Evolutionary conservation across 148 eudicot genomes (phyloP), one percentile per base, ranked within the genome.

Genomic region (Spergularia bocconei): DNA sequence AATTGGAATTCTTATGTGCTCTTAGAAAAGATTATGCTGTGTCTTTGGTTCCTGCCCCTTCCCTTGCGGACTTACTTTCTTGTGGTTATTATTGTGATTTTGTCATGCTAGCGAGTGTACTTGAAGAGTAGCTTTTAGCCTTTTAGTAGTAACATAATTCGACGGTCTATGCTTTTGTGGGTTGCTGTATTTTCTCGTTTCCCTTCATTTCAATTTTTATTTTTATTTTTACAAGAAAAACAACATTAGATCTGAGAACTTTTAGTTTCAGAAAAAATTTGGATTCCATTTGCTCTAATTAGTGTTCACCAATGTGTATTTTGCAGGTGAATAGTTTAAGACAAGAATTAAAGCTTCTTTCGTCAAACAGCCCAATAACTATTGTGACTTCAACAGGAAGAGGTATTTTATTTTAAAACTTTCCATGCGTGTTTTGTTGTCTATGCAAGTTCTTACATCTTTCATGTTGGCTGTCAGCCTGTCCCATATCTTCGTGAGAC

Each of bases 321-420:
- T 75, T 80, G 56, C 91, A 95, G 99, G 92, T 95, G 69, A 86
- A 87, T 83, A 90, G 82, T 84, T 61, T 95, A 52, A 89, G 95
- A 74, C 84, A 92, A 82, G 96, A 92, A 84, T 84, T 95, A 84
- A 91, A 90, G 74, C 88, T 90, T 47, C 81, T 92, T 86, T 82
- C 89, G 23, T 89, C 96, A 78, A 89, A 78, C 78, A 85, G 87
- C 83, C 76, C 93, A 16, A 69, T 90, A 70, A 92, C 97, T 60
- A 82, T 95, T 81, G 92, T 95, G 73, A 88, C 97, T 60, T 87
- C 96, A 54, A 65, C 75, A 78, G 78, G 83, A 72, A 81, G 86
- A 85, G 99, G 99, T 92, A 44, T 41, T 44, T 44, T 6, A 44
- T 44, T 48, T 47, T 63, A 63, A 48, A 64, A 44, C 47, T 80